Base-by-base conservation (phyloP, 192 early-diverging fungal species). In the Phycomyces nitens region DNA sequence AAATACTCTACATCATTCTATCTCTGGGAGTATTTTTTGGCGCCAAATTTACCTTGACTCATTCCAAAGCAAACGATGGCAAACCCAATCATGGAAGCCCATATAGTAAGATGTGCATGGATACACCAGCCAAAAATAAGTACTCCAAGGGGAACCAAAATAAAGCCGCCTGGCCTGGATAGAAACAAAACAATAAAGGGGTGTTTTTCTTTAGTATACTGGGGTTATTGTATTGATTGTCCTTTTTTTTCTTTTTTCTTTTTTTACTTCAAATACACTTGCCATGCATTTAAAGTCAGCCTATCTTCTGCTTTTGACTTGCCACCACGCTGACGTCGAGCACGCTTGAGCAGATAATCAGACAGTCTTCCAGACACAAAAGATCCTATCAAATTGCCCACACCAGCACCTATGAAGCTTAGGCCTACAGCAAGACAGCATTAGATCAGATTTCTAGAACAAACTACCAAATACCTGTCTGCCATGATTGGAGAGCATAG, bases 121-220 rank as follows among this genome's bases (percentile, higher is more conserved):
- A 76, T 63, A 41, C 71, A 64, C 69, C 72, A 80, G 2, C 78
- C 78, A 62, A 74, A 80, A 20, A 80, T 21, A 1, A 80, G 67
- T 20, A 73, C 52, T 3, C 74, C 72, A 22, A 77, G 41, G 16
- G 78, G 78, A 10, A 77, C 69, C 20, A 77, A 54, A 10, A 69
- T 47, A 58, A 74, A 76, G 1, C 68, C 58, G 15, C 34, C 56
- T 43, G 61, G 62, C 72, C 72, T 47, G 12, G 44, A 47, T 47
- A 18, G 12, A 47, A 11, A n/a, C 14, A 42, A 42, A 14, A 42
- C 44, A 34, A 34, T 34, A 34, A 34, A 34, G 29, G 29, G 29
- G n/a, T n/a, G n/a, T n/a, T n/a, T n/a, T n/a, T n/a, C n/a, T n/a
- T n/a, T n/a, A n/a, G n/a, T n/a, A n/a, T n/a, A n/a, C n/a, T n/a